phyloP scores from a whole-genome alignment of 805 yeast genomes.

The Candida rishiriensis region DNA sequence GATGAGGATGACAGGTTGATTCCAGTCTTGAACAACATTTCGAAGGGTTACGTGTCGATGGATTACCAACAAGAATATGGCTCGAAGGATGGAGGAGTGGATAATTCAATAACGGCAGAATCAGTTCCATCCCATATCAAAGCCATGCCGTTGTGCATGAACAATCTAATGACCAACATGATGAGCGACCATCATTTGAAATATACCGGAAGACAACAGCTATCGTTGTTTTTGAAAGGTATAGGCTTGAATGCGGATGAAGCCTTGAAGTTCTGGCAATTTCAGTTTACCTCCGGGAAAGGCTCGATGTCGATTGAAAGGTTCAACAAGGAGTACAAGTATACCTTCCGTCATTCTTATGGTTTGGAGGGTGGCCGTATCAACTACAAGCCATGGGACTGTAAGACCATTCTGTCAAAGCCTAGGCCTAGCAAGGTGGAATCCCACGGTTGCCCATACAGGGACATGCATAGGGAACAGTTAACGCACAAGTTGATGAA shows the following conservation, averaged over 20 bases:
- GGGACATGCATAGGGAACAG: slow-evolving; percentile 66
- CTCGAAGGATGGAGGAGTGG: slow-evolving; percentile 8
- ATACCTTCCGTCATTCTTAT: slow-evolving; percentile 83
- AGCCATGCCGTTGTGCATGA: slow-evolving; percentile 75
- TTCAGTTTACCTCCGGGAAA: slow-evolving; percentile 54
- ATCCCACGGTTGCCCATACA: slow-evolving; percentile 90
- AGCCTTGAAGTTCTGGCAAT: slow-evolving; percentile 80
- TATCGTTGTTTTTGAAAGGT: slow-evolving; percentile 80
- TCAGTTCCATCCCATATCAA: slow-evolving; percentile 52
- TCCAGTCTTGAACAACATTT: slow-evolving; percentile 76
- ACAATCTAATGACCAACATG: slow-evolving; percentile 46
- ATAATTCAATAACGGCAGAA: slow-evolving; percentile 47
- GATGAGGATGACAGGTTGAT: slow-evolving; percentile 89
- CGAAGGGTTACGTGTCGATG: slow-evolving; percentile 62
- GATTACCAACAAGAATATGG: slow-evolving; percentile 33
- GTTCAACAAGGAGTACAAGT: slow-evolving; percentile 83
- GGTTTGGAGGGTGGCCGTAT: slow-evolving; percentile 89
- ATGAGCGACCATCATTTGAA: slow-evolving; percentile 74
- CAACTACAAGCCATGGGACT: slow-evolving; percentile 82
- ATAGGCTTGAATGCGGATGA: slow-evolving; percentile 86
- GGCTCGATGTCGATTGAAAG: slow-evolving; percentile 59
- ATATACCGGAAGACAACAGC: slow-evolving; percentile 80
- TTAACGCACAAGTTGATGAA: slow-evolving; percentile 50
- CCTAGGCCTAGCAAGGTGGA: slow-evolving; percentile 67
- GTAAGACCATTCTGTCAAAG: slow-evolving; percentile 68